Evolutionary conservation across 2,329 filamentous ascomycete genomes (phyloP), one percentile per base, ranked within the genome.

Genomic region (Thelonectria blattea): DNA sequence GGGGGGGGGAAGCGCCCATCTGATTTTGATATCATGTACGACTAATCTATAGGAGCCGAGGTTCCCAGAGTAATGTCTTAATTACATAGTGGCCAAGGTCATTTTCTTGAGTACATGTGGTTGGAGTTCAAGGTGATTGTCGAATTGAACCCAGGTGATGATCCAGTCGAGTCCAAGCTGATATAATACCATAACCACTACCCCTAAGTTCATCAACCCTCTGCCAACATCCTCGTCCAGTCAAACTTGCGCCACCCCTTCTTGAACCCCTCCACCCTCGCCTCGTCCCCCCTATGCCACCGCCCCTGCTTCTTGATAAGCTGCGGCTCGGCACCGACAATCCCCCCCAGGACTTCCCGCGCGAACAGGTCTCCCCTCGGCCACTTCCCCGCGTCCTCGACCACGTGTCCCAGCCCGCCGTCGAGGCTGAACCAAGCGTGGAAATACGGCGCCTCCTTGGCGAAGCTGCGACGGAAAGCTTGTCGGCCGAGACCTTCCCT

Each of bases 371-470:
- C 95, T 0, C 94, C 94, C 69, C 85, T 86, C 0, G 96, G 96
- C 95, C 95, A 99, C 52, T 88, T 82, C 87, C 84, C 27, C 88
- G 81, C 49, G 68, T 99, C 91, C 77, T 99, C 95, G 0, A 99
- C 91, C 9, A 99, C 82, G 74, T 99, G 95, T 0, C 92, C 95
- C 65, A 99, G 78, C 0, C 95, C 95, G 2, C 95, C 95, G 72
- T 99, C 93, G 1, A 99, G 80, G 53, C 88, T 86, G 73, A 98
- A 98, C 93, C 94, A 99, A 18, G 89, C 94, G 75, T 99, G 95
- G 71, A 99, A 99, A 75, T 99, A 99, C 0, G 96, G 94, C 91
- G 96, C 94, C 80, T 99, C 94, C 78, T 96, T 97, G 12, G 91
- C 92, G 62, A 99, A 81, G 18, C 85, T 90, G 58, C 88, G 84